Conservation (phyloP, 441 rosid species). For the Gossypium gossypioides region DNA sequence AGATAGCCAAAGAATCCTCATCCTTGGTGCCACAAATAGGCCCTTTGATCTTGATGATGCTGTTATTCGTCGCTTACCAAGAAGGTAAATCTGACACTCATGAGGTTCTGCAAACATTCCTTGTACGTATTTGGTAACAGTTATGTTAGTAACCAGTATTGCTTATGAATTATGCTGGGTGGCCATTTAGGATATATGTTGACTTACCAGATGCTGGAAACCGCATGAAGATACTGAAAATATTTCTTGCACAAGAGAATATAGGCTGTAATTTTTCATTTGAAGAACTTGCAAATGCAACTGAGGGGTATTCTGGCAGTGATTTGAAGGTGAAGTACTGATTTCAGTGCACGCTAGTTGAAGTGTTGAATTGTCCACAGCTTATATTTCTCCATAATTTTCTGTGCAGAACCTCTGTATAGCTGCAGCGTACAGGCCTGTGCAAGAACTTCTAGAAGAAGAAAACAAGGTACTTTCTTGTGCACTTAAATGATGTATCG, state of each 20-base stretch:
- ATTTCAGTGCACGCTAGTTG: background rate
- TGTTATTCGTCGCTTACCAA: slow-evolving; percentile 86
- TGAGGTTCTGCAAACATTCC: background rate
- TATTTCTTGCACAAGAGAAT: slow-evolving; percentile 62
- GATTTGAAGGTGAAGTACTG: slow-evolving; percentile 71
- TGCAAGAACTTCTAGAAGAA: slow-evolving; percentile 74
- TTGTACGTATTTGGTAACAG: background rate
- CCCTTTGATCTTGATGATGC: slow-evolving; percentile 99
- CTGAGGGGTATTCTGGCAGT: slow-evolving; percentile 94
- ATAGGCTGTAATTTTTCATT: slow-evolving; percentile 46
- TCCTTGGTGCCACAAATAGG: slow-evolving; percentile 91
- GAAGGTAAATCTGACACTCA: slow-evolving; percentile 47
- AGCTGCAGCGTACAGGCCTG: slow-evolving; percentile 90
- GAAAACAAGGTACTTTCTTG: slow-evolving; percentile 48
- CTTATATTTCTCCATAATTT: slow-evolving; percentile 12
- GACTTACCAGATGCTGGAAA: slow-evolving; percentile 88
- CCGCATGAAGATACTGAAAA: slow-evolving; percentile 68
- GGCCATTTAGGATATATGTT: slow-evolving; percentile 57
- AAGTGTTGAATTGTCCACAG: background rate
- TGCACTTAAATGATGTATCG: background rate
- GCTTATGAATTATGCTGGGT: slow-evolving; percentile 18
- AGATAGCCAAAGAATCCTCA: slow-evolving; percentile 85
- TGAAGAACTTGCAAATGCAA: slow-evolving; percentile 60
- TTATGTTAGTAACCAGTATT: background rate
- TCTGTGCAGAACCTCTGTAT: slow-evolving; percentile 72